phyloP scores from a whole-genome alignment of 2,329 filamentous ascomycete genomes.

The Aspergillus neoniger region DNA sequence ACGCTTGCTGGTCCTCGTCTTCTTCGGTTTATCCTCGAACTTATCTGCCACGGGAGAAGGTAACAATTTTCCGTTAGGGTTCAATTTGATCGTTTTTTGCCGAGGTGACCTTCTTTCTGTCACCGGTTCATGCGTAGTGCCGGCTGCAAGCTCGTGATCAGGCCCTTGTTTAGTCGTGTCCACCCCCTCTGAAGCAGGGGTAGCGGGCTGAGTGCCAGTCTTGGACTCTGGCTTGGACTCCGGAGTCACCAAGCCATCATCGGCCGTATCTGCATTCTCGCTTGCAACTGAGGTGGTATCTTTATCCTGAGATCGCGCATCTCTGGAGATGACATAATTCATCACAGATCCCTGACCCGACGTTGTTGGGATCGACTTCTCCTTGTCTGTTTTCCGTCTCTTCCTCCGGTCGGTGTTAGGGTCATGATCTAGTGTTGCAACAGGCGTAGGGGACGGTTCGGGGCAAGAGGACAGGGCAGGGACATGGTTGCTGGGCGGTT shows the following conservation, averaged over 20 bases:
- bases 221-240: too few species aligned
- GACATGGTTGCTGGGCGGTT: not conserved
- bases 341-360: not conserved
- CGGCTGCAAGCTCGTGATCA: not conserved
- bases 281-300: not conserved
- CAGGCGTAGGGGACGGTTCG: conserved; percentile 1
- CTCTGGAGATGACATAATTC: not conserved
- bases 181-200: too few species aligned
- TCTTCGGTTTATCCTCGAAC: conserved; percentile 21
- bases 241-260: too few species aligned
- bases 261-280: not conserved
- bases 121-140: not conserved
- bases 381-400: conserved; percentile 34
- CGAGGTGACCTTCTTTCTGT: conserved; percentile 47
- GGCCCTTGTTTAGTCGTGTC: not conserved
- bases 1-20: conserved; percentile 31
- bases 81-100: conserved; percentile 51
- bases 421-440: conserved; percentile 31
- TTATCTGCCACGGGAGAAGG: conserved; percentile 36
- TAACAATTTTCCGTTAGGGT: conserved; percentile 47
- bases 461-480: not conserved
- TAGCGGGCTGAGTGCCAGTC: too few species aligned
- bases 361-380: not conserved
- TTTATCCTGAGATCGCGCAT: not conserved
- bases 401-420: conserved; percentile 38